Conservation (phyloP, 805 yeast genomes). For the Kuraishia capsulata region DNA sequence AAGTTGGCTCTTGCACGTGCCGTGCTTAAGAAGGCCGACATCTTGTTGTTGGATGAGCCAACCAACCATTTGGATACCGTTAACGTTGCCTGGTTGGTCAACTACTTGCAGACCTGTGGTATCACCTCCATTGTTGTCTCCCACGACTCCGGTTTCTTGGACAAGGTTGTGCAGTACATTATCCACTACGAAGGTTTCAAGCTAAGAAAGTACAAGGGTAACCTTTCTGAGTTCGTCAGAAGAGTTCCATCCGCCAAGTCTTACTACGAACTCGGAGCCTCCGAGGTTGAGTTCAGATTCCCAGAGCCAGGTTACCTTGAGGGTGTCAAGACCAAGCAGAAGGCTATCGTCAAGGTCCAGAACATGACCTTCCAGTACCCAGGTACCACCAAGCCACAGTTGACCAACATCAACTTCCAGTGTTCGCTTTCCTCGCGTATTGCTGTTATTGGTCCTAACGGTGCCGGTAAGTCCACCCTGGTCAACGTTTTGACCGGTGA, state of each 20-base stretch:
- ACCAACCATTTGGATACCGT: constrained; percentile 99
- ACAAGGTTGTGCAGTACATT: constrained; percentile 94
- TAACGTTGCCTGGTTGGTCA: constrained; percentile 98
- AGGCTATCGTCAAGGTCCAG: constrained; percentile 97
- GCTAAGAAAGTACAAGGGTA: constrained; percentile 99
- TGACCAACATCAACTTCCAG: constrained; percentile 89
- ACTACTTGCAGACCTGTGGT: constrained; percentile 98
- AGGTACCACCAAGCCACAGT: constrained; percentile 96
- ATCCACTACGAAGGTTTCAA: constrained; percentile 99
- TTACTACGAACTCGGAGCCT: constrained; percentile 97
- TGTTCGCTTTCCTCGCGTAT: constrained; percentile 98
- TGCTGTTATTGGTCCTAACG: constrained; percentile 99
- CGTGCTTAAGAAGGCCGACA: constrained; percentile 96
- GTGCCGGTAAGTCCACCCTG: constrained; percentile 99
- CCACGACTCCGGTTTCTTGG: constrained; percentile 99
- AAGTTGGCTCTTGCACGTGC: constrained; percentile 99
- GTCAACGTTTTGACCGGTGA: constrained; percentile 99
- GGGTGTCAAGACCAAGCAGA: constrained; percentile 99
- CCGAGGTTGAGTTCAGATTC: constrained; percentile 93
- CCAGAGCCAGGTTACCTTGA: constrained; percentile 99
- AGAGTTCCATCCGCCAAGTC: constrained; percentile 98
- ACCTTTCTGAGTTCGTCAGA: constrained; percentile 97
- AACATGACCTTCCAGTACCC: constrained; percentile 99
- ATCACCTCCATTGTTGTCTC: constrained; percentile 97
- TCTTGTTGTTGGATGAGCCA: constrained; percentile 97